These are phyloP conservation scores for Aspergillus caelatus DNA, from an alignment of 2,329 filamentous ascomycete genomes.

Conservation along the genomic window DNA sequence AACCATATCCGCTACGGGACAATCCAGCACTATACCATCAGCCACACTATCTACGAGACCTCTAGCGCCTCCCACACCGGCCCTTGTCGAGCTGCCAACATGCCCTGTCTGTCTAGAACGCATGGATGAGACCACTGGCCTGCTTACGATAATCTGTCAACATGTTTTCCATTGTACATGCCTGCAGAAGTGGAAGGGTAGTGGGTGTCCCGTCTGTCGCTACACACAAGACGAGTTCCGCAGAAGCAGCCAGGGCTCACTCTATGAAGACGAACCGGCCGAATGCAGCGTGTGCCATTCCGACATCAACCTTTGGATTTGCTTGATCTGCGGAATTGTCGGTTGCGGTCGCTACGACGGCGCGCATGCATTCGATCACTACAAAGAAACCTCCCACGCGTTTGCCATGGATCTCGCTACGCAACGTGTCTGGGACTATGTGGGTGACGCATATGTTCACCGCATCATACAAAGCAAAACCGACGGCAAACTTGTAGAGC, in stretches of 20 bases:
- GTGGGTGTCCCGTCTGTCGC: constrained; percentile 90
- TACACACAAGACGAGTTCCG: constrained; percentile 71
- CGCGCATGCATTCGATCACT: constrained; percentile 91
- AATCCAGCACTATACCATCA: constrained; percentile 39
- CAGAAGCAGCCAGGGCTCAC: constrained; percentile 49
- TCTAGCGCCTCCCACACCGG: constrained; percentile 74
- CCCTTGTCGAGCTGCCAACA: constrained; percentile 87
- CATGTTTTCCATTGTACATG: constrained; percentile 98
- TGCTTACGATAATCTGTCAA: constrained; percentile 94
- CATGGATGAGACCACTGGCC: constrained; percentile 95
- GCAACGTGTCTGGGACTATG: constrained; percentile 98
- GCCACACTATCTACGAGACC: constrained; percentile 62
- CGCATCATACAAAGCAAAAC: constrained; percentile 91
- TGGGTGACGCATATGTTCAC: constrained; percentile 93
- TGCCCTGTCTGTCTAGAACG: constrained; percentile 95
- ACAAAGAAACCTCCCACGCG: constrained; percentile 84
- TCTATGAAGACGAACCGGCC: constrained; percentile 57
- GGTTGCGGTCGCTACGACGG: constrained; percentile 94
- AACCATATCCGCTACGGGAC: constrained; percentile 26
- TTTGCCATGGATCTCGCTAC: constrained; percentile 92
- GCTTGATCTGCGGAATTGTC: constrained; percentile 87
- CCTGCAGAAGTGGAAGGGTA: constrained; percentile 92
- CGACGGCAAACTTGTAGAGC: constrained; percentile 87
- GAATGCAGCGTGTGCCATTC: constrained; percentile 81
- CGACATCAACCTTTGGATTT: constrained; percentile 87